Base-by-base conservation (phyloP, 768 basidiomycete genomes). In the Tylopilus cervinicoccineus region DNA sequence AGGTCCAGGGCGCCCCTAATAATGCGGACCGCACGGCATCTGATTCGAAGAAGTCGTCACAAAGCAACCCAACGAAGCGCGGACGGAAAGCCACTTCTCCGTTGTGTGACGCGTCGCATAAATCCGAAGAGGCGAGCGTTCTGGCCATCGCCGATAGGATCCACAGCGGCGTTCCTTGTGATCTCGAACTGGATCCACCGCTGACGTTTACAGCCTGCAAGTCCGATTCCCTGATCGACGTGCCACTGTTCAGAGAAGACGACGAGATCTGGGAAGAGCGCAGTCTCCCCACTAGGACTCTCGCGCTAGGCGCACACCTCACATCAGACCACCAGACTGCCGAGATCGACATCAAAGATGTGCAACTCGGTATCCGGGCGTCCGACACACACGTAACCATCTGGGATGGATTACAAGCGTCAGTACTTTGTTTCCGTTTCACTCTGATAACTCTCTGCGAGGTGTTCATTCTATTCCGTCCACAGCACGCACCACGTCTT, bases 341-440 rank as follows among this genome's bases (percentile, higher is more conserved):
- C 20, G 40, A 31, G 17, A 24, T 40, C 12, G 27, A 34, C 6
- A 23, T 41, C 17, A 34, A 53, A 11, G 53, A 62, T 12, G 14
- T 67, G 7, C 45, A 32, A 11, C 44, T 65, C 7, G 4, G 33
- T n/a, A 58, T 60, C 16, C 29, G 37, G 4, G 32, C 54, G 3
- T 39, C 46, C n/a, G 48, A 57, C 23, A 39, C 34, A 3, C 42
- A 65, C 11, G 22, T 60, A 27, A 65, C 60, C 3, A 50, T 64
- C 46, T 65, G 63, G 65, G 65, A 65, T 12, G 56, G 50, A 17
- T 43, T 50, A 5, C 27, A 12, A 27, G 41, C 38, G 64, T 65
- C 20, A 32, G 63, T 65, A 1, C 11, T 31, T 19, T 32, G 1
- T 17, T 14, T 1, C 6, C 13, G 16, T 9, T 29, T 23, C 31